These are phyloP conservation scores for Populus simonii DNA, from an alignment of 345 rosid species.

Conservation along the genomic window DNA sequence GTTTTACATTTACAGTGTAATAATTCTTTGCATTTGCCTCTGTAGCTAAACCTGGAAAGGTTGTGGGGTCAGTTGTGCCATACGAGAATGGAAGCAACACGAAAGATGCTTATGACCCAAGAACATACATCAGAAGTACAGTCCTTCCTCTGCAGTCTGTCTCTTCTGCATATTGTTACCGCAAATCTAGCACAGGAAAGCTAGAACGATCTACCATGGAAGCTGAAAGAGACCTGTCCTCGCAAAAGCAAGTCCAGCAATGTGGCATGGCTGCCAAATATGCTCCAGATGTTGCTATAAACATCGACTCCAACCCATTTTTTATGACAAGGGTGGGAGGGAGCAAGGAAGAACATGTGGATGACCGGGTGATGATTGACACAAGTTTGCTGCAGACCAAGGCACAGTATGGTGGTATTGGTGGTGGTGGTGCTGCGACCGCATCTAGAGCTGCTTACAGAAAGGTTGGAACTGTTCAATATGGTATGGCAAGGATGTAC, in stretches of 20 bases:
- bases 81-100: slow-evolving; percentile 47
- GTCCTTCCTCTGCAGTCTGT: slow-evolving; percentile 45
- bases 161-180: slow-evolving; percentile 40
- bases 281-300: slow-evolving; percentile 66
- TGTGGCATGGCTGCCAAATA: slow-evolving; percentile 51
- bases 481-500: slow-evolving; percentile 70
- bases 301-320: slow-evolving; percentile 74
- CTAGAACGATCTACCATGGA: slow-evolving; percentile 50
- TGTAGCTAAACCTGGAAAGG: slow-evolving; percentile 66
- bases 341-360: slow-evolving; percentile 48
- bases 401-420: slow-evolving; percentile 55
- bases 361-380: slow-evolving; percentile 54
- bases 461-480: slow-evolving; percentile 75
- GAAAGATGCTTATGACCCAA: slow-evolving; percentile 64
- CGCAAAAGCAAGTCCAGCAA: slow-evolving; percentile 60
- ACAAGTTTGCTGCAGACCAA: slow-evolving; percentile 61
- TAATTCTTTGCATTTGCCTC: slow-evolving; percentile 9
- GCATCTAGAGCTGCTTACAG: slow-evolving; percentile 49
- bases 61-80: slow-evolving; percentile 59
- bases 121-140: slow-evolving; percentile 53
- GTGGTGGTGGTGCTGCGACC: slow-evolving; percentile 36
- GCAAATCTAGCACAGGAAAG: slow-evolving; percentile 46
- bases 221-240: slow-evolving; percentile 39
- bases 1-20: neutral
- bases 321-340: slow-evolving; percentile 64